These are phyloP conservation scores for Cercospora sojina DNA, from an alignment of 2,329 filamentous ascomycete genomes.

Conservation along the genomic window DNA sequence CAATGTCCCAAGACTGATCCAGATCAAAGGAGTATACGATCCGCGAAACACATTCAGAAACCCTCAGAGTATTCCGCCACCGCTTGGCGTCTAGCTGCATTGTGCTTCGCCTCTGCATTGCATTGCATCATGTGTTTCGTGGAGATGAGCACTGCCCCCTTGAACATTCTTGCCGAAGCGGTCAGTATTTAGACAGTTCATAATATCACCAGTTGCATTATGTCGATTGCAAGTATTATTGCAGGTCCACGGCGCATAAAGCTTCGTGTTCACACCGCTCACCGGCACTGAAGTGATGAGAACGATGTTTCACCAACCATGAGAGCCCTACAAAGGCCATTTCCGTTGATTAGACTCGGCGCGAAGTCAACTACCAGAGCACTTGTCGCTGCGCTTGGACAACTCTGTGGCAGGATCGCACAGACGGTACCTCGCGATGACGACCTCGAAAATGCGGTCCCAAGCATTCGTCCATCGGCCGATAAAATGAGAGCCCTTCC, in stretches of 20 bases:
- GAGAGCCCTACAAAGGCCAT: not conserved
- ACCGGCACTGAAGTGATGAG: not conserved
- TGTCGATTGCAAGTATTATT: not conserved
- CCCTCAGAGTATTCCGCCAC: conserved; percentile 24
- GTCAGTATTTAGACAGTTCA: not conserved
- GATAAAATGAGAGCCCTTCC: not conserved
- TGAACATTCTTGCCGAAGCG: not conserved
- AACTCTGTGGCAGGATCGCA: not conserved
- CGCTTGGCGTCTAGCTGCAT: not conserved
- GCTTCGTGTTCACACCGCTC: not conserved
- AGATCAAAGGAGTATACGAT: conserved; percentile 38
- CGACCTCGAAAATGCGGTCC: not conserved
- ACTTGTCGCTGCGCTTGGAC: not conserved
- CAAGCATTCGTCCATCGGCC: not conserved
- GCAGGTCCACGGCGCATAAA: not conserved
- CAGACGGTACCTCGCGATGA: not conserved
- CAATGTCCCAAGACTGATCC: conserved; percentile 34
- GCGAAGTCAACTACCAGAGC: not conserved
- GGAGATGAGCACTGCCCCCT: not conserved
- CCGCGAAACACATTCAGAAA: conserved; percentile 32
- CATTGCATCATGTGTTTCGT: conserved; percentile 1
- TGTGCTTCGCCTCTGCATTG: not conserved
- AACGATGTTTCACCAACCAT: not conserved
- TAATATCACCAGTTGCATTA: not conserved
- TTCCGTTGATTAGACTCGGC: not conserved